Percentiles rank a stretch among this genome's conserved stretches.
These are phyloP conservation scores for Rhododendron mucronatum DNA, from an alignment of 148 eudicot species.

Conservation along the genomic window DNA sequence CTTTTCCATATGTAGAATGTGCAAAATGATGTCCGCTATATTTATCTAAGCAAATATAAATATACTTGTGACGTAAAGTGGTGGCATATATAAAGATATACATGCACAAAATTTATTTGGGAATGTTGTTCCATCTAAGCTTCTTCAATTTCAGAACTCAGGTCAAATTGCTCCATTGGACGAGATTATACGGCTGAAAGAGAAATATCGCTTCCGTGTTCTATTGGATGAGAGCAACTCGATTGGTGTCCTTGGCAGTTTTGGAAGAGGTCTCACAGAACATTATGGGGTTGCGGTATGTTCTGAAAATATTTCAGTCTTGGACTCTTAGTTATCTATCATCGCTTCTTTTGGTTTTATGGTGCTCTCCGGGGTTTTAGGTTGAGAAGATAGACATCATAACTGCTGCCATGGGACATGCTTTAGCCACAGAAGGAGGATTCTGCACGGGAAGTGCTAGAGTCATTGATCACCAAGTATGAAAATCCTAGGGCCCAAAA, in stretches of 20 bases:
- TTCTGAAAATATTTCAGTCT: conserved; percentile 8
- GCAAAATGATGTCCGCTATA: not conserved
- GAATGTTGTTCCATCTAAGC: not conserved
- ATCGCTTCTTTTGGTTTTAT: conserved; percentile 11
- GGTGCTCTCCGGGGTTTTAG: conserved; percentile 34
- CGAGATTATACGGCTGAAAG: conserved; percentile 81
- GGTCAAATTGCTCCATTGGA: conserved; percentile 93
- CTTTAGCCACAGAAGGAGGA: conserved; percentile 96
- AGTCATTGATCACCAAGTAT: conserved; percentile 92
- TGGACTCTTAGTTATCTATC: not conserved
- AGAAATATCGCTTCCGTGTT: conserved; percentile 79
- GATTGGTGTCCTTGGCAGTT: conserved; percentile 79
- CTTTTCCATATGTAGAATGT: not conserved
- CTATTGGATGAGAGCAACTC: conserved; percentile 94
- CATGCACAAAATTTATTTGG: not conserved
- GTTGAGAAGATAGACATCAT: conserved; percentile 84
- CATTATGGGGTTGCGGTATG: conserved; percentile 75
- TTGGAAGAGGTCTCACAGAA: conserved; percentile 93
- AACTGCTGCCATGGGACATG: conserved; percentile 98
- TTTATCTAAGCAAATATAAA: not conserved
- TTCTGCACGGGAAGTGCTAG: conserved; percentile 88
- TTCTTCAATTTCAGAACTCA: conserved; percentile 64
- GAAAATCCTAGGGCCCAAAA: conserved; percentile 4
- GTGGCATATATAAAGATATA: not conserved
- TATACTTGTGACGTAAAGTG: not conserved